Evolutionary conservation across 2,329 filamentous ascomycete species (phyloP).

Genomic region (Phyllosticta capitalensis): DNA sequence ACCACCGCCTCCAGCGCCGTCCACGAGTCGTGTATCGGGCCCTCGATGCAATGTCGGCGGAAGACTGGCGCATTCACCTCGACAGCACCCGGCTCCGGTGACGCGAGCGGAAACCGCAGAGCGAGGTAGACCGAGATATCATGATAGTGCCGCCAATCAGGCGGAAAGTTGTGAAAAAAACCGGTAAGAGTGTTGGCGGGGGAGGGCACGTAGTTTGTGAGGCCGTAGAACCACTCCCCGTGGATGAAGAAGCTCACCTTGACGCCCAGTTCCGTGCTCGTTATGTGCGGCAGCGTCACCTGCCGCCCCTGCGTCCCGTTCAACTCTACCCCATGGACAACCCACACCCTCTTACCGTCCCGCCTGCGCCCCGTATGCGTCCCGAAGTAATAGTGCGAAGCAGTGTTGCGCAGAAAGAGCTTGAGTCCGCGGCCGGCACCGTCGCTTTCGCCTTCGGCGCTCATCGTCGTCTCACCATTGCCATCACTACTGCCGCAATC

Average conservation of each 20-base stretch:
- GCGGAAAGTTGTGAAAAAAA: too few relatives aligned
- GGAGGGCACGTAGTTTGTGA: too few relatives aligned
- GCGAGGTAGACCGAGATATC: constrained; percentile 49
- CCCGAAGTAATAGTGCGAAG: constrained; percentile 54
- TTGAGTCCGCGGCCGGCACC: constrained; percentile 29
- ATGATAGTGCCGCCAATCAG: constrained; percentile 6
- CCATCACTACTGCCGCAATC: constrained; percentile 2
- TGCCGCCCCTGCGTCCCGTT: neutral
- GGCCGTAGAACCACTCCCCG: neutral
- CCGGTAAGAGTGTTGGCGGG: too few relatives aligned
- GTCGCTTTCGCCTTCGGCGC: neutral
- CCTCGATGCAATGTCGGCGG: constrained; percentile 55
- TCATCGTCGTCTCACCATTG: constrained; percentile 13
- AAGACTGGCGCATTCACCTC: constrained; percentile 46
- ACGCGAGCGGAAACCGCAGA: constrained; percentile 49
- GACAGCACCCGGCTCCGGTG: constrained; percentile 31
- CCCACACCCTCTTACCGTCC: constrained; percentile 54
- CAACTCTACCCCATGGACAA: neutral
- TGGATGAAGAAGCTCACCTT: neutral
- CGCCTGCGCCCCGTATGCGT: constrained; percentile 47
- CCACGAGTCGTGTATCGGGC: constrained; percentile 66
- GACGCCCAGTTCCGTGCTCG: neutral
- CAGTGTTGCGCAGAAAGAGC: constrained; percentile 59
- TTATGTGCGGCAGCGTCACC: neutral
- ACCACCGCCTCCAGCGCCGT: constrained; percentile 53